These are phyloP conservation scores for Candida sakaeoensis DNA, from an alignment of 805 yeast species.

Conservation along the genomic window DNA sequence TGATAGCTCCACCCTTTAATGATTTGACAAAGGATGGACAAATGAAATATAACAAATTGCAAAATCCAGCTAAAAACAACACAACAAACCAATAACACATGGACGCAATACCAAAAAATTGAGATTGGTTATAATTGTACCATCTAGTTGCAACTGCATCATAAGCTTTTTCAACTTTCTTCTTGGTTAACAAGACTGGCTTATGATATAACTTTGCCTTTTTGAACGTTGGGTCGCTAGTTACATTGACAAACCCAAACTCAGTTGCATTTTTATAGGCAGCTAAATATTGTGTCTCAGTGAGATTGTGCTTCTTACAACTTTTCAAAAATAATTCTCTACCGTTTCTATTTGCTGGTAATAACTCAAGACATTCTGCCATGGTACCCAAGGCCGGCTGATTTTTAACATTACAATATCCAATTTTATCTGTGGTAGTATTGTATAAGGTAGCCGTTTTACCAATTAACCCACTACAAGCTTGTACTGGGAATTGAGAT, in stretches of 20 bases:
- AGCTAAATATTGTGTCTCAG: slow-evolving; percentile 27
- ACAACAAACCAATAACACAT: slow-evolving; percentile 49
- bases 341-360: slow-evolving; percentile 20
- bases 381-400: slow-evolving; percentile 39
- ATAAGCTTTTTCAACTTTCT: slow-evolving; percentile 23
- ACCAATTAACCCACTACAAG: slow-evolving; percentile 22
- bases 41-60: slow-evolving; percentile 39
- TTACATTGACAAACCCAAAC: slow-evolving; percentile 28
- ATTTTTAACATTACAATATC: slow-evolving; percentile 30
- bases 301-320: slow-evolving; percentile 23
- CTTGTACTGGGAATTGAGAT: slow-evolving; percentile 22
- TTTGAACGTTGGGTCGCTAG: slow-evolving; percentile 25
- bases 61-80: slow-evolving; percentile 36
- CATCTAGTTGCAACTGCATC: slow-evolving; percentile 26
- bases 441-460: slow-evolving; percentile 24
- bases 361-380: slow-evolving; percentile 28
- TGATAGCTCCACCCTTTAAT: slow-evolving; percentile 25
- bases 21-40: slow-evolving; percentile 32
- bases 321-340: slow-evolving; percentile 20
- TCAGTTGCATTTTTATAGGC: slow-evolving; percentile 41
- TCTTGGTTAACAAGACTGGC: slow-evolving; percentile 33
- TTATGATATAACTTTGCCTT: slow-evolving; percentile 22
- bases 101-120: slow-evolving; percentile 37
- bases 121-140: slow-evolving; percentile 35
- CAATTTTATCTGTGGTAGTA: slow-evolving; percentile 14